Conservation (phyloP, 2,329 filamentous ascomycete species). For the Leptoxyphium fumago region DNA sequence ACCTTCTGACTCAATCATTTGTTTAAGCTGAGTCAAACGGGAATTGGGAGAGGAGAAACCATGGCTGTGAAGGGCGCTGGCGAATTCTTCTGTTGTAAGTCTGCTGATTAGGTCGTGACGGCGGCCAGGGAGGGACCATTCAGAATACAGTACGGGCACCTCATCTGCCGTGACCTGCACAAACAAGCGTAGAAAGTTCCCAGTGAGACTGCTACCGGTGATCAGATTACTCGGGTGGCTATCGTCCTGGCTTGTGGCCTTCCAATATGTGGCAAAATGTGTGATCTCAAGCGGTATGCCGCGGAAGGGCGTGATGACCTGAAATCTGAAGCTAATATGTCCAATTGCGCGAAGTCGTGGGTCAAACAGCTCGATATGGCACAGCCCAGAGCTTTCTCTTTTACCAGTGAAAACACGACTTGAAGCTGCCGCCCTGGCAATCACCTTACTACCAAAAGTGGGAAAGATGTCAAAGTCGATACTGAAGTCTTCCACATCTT, state of each 20-base stretch:
- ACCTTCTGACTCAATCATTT: conserved; percentile 15
- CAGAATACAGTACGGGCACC: conserved; percentile 73
- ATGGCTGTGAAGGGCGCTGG: conserved; percentile 20
- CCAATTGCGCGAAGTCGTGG: conserved; percentile 82
- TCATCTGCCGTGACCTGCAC: conserved; percentile 85
- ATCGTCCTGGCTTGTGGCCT: conserved; percentile 86
- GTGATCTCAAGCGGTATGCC: conserved; percentile 90
- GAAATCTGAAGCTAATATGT: conserved; percentile 83
- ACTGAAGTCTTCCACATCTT: conserved; percentile 80
- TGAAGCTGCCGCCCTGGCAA: conserved; percentile 85
- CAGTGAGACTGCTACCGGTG: conserved; percentile 85
- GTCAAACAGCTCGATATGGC: conserved; percentile 82
- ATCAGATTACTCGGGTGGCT: conserved; percentile 75
- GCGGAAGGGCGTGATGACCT: conserved; percentile 91
- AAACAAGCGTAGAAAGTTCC: conserved; percentile 85
- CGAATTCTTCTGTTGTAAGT: conserved; percentile 60
- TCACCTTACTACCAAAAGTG: conserved; percentile 92
- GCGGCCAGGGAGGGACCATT: conserved; percentile 47
- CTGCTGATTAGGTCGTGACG: conserved; percentile 64
- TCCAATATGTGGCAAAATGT: conserved; percentile 98
- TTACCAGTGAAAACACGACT: conserved; percentile 71
- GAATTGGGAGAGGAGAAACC: conserved; percentile 19
- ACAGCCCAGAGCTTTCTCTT: conserved; percentile 60
- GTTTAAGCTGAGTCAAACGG: conserved; percentile 9
- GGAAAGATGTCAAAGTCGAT: conserved; percentile 97